These are phyloP conservation scores for Macrotyloma uniflorum DNA, from an alignment of 306 rosid species.

Conservation along the genomic window DNA sequence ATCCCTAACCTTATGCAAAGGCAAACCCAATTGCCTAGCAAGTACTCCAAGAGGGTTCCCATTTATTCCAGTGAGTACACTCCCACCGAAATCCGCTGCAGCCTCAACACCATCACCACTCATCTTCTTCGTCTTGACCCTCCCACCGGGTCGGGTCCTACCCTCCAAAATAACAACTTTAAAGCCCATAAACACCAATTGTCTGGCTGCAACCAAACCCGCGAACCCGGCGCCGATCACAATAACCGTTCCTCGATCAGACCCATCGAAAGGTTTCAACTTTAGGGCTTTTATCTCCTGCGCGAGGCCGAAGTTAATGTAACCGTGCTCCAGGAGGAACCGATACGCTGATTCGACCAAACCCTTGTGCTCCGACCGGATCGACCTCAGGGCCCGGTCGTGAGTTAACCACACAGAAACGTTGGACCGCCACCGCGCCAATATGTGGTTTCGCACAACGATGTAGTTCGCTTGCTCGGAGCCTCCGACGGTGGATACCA, in stretches of 20 bases:
- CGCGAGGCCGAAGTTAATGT: conserved; percentile 81
- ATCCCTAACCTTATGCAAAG: conserved; percentile 92
- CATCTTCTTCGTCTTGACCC: conserved; percentile 86
- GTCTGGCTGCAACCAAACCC: conserved; percentile 88
- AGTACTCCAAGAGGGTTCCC: conserved; percentile 93
- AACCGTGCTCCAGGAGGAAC: conserved; percentile 79
- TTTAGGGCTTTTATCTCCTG: conserved; percentile 67
- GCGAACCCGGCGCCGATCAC: conserved; percentile 88
- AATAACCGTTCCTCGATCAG: conserved; percentile 65
- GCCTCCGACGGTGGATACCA: conserved; percentile 79
- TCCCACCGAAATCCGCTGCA: conserved; percentile 93
- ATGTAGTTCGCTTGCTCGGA: conserved; percentile 78
- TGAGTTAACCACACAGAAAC: conserved; percentile 76
- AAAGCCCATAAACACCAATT: conserved; percentile 79
- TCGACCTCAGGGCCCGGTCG: conserved; percentile 64
- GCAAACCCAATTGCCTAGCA: conserved; percentile 83
- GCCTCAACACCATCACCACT: conserved; percentile 66
- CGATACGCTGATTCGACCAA: conserved; percentile 68
- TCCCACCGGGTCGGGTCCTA: conserved; percentile 80
- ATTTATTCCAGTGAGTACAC: conserved; percentile 89
- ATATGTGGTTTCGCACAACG: conserved; percentile 76
- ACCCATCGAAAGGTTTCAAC: conserved; percentile 54
- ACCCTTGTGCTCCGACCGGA: conserved; percentile 73
- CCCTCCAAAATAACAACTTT: conserved; percentile 87
- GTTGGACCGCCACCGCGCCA: conserved; percentile 75